A percentile compares a stretch with the other conserved stretches of the same genome.
Conservation (phyloP, 2,329 filamentous ascomycete genomes). For the Furcasterigmium furcatum region DNA sequence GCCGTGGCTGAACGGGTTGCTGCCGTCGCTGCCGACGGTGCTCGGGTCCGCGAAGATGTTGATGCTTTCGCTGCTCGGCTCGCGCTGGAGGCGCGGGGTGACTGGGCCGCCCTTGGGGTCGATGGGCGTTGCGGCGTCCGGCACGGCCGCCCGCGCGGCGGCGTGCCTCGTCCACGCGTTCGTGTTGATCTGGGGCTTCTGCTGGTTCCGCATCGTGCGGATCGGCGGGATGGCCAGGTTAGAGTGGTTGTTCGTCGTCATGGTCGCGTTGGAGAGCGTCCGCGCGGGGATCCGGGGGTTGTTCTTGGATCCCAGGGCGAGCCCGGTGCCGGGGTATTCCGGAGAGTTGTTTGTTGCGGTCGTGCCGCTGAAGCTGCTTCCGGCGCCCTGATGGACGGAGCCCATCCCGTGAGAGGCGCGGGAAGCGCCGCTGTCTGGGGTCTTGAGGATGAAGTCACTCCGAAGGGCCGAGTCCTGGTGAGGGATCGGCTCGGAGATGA, state of each 20-base stretch:
- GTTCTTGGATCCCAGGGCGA: not conserved
- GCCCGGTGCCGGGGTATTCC: not conserved
- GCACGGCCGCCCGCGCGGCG: constrained; percentile 11
- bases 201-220: constrained; percentile 26
- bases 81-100: constrained; percentile 29
- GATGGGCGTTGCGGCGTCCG: constrained; percentile 10
- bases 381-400: not conserved
- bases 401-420: constrained; percentile 9
- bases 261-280: constrained; percentile 4
- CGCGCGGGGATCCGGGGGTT: not conserved
- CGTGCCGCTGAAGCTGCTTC: not conserved
- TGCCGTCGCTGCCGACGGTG: constrained; percentile 25
- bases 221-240: constrained; percentile 24
- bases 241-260: constrained; percentile 12
- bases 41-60: constrained; percentile 49
- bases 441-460: constrained; percentile 50
- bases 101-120: constrained; percentile 6
- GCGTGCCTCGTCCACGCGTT: constrained; percentile 19
- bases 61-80: constrained; percentile 46
- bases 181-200: constrained; percentile 1
- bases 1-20: constrained; percentile 3
- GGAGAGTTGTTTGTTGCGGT: constrained; percentile 5
- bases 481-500: constrained; percentile 56
- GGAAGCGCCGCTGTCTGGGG: constrained; percentile 8
- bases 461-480: constrained; percentile 36